Evolutionary conservation across 2,329 filamentous ascomycete genomes (phyloP).

Genomic region (Aspergillus hortae): DNA sequence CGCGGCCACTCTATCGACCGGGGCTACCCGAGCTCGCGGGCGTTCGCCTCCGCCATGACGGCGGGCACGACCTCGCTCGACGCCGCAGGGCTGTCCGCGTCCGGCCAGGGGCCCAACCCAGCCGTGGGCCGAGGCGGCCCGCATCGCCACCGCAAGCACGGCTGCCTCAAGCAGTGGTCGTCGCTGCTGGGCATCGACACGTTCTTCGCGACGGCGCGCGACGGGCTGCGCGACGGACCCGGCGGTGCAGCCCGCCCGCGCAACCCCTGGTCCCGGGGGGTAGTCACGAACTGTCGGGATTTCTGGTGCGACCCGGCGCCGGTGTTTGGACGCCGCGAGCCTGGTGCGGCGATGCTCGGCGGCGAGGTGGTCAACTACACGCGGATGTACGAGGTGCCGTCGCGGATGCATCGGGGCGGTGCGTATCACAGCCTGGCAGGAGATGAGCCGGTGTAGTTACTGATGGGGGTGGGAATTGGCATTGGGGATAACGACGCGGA

Average conservation of each 20-base stretch:
- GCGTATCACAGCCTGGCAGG: constrained; percentile 57
- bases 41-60: constrained; percentile 65
- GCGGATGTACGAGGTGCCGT: constrained; percentile 80
- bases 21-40: constrained; percentile 51
- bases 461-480: not conserved
- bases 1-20: constrained; percentile 65
- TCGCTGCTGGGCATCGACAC: constrained; percentile 86
- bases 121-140: constrained; percentile 45
- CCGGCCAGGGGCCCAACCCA: constrained; percentile 63
- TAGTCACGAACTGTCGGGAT: constrained; percentile 86
- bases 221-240: constrained; percentile 57
- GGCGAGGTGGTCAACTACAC: constrained; percentile 83
- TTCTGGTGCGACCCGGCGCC: constrained; percentile 93
- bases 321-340: constrained; percentile 70
- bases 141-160: constrained; percentile 49
- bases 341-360: constrained; percentile 70
- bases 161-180: constrained; percentile 75
- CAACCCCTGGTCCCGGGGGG: constrained; percentile 83
- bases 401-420: constrained; percentile 56
- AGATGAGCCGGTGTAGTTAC: constrained; percentile 24
- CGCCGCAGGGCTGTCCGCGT: constrained; percentile 65
- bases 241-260: constrained; percentile 49
- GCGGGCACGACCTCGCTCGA: constrained; percentile 64
- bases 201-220: constrained; percentile 84
- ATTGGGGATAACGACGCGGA: too few relatives aligned